Conservation (phyloP, 306 rosid species). For the Vigna mungo region DNA sequence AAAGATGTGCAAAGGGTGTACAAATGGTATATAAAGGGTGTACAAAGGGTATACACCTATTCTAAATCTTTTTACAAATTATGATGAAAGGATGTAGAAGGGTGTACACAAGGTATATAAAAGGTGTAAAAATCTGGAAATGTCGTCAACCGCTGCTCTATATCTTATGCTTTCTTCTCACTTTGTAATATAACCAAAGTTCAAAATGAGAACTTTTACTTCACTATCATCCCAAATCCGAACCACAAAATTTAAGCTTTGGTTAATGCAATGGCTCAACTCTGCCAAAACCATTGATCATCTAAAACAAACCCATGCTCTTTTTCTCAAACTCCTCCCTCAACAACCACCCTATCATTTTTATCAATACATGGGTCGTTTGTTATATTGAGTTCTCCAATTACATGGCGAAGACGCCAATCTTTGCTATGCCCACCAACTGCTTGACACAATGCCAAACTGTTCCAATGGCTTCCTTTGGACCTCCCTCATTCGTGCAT, state of each 20-base stretch:
- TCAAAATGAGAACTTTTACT: constrained; percentile 15
- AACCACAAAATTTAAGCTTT: constrained; percentile 14
- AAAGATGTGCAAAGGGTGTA: too few relatives aligned
- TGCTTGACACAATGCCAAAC: constrained; percentile 67
- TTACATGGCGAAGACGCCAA: constrained; percentile 38
- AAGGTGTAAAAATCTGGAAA: too few relatives aligned
- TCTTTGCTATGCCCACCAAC: constrained; percentile 59
- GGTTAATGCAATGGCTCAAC: constrained; percentile 39
- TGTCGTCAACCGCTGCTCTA: too few relatives aligned
- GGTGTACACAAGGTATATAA: too few relatives aligned
- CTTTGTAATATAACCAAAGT: background rate
- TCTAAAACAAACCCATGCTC: constrained; percentile 59
- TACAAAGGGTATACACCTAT: too few relatives aligned
- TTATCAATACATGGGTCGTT: constrained; percentile 44
- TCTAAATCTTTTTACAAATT: too few relatives aligned
- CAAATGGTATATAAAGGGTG: too few relatives aligned
- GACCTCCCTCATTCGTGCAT: constrained; percentile 67
- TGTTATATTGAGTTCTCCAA: constrained; percentile 47
- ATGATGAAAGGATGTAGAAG: too few relatives aligned
- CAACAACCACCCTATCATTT: constrained; percentile 37
- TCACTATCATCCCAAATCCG: constrained; percentile 2
- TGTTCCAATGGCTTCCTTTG: constrained; percentile 56
- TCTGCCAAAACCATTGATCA: constrained; percentile 46
- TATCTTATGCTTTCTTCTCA: too few relatives aligned
- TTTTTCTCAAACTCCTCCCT: constrained; percentile 57